A percentile compares a stretch with the other conserved stretches of the same genome.
Evolutionary conservation across 2,329 filamentous ascomycete genomes (phyloP).

Genomic region (Fusarium denticulatum): DNA sequence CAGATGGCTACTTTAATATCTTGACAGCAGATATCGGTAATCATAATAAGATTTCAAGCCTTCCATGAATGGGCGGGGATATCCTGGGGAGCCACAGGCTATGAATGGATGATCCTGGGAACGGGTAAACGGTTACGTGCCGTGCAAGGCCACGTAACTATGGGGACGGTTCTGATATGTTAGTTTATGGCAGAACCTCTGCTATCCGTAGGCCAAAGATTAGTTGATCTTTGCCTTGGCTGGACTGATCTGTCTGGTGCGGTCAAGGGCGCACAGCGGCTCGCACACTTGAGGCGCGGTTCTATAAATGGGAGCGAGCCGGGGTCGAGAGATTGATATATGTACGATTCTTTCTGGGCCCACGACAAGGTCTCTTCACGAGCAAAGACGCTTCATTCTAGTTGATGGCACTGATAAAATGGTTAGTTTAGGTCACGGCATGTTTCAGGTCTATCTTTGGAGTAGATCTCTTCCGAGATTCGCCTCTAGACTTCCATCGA

Average conservation of each 20-base stretch:
- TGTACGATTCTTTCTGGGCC: not conserved
- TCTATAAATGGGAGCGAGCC: conserved; percentile 39
- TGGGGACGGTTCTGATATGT: not conserved
- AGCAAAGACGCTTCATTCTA: conserved; percentile 8
- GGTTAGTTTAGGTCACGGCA: not conserved
- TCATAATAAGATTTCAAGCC: conserved; percentile 16
- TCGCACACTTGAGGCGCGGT: conserved; percentile 15
- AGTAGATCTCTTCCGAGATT: not conserved
- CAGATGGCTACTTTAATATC: not conserved
- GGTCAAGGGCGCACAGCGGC: conserved; percentile 13
- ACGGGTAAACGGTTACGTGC: conserved; percentile 32
- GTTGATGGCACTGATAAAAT: not conserved
- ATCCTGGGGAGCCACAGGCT: conserved; percentile 28
- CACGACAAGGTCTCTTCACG: not conserved
- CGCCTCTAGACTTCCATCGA: conserved; percentile 1
- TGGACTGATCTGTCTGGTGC: conserved; percentile 6
- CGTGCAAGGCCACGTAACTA: conserved; percentile 37
- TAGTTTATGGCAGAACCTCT: conserved; percentile 12
- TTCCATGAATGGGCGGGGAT: conserved; percentile 16
- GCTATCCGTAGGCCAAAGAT: not conserved
- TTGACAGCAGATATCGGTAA: not conserved
- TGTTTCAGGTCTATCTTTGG: conserved; percentile 3
- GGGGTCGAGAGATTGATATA: conserved; percentile 1
- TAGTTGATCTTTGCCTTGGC: conserved; percentile 5
- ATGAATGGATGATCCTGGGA: conserved; percentile 29